Evolutionary conservation across 2,329 filamentous ascomycete genomes (phyloP).

Genomic region (Penicillium expansum): DNA sequence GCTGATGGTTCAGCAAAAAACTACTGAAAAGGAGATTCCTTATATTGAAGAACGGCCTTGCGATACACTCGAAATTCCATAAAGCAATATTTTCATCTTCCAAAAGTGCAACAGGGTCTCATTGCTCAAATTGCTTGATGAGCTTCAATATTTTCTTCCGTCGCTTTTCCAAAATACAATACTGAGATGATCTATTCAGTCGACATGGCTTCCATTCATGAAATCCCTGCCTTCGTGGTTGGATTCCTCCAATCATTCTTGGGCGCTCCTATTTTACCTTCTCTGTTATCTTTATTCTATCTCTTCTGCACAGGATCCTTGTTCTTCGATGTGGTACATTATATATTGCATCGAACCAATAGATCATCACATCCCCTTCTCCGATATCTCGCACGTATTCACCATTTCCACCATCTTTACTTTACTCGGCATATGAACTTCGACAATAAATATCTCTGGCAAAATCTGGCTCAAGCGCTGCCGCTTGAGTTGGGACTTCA

Average conservation of each 20-base stretch:
- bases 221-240: not conserved
- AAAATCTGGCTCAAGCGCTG: constrained; percentile 18
- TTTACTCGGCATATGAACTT: constrained; percentile 19
- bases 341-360: constrained; percentile 16
- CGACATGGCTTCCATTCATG: not conserved
- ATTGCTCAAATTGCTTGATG: not conserved
- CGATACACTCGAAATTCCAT: not conserved
- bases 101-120: not conserved
- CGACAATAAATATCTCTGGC: constrained; percentile 12
- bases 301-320: constrained; percentile 16
- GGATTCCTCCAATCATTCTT: not conserved
- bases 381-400: constrained; percentile 13
- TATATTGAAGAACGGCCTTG: not conserved
- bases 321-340: constrained; percentile 21
- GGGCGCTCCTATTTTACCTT: not conserved
- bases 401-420: constrained; percentile 23
- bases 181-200: not conserved
- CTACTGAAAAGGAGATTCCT: not conserved
- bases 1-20: not conserved
- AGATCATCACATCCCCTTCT: constrained; percentile 14
- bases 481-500: constrained; percentile 16
- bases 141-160: not conserved
- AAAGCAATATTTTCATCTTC: not conserved
- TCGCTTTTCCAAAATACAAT: not conserved
- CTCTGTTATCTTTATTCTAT: constrained; percentile 10